A percentile compares a stretch with the other conserved stretches of the same genome.
These are phyloP conservation scores for Cryptococcus wingfieldii DNA, from an alignment of 1,284 basidiomycete species.

Conservation along the genomic window DNA sequence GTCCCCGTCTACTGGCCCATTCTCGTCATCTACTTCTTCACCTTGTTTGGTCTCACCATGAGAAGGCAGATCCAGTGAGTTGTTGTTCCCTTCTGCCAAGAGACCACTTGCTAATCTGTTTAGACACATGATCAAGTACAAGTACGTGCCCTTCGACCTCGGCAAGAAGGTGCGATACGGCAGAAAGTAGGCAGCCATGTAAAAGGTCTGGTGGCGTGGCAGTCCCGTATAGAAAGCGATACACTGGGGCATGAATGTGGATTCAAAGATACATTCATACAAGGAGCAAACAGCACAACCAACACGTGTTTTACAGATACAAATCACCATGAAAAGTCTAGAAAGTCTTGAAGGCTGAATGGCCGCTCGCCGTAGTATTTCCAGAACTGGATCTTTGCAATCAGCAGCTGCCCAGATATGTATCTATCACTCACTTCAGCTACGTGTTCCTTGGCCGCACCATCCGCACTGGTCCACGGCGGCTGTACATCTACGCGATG, in stretches of 20 bases:
- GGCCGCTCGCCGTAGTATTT: slow-evolving; percentile 10
- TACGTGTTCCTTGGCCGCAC: slow-evolving; percentile 20
- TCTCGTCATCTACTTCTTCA: slow-evolving; percentile 85
- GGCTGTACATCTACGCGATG: slow-evolving; percentile 31
- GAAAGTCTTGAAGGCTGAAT: slow-evolving; percentile 19
- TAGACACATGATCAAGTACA: slow-evolving; percentile 99
- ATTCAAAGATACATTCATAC: background rate
- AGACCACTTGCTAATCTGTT: background rate
- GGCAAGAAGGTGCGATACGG: slow-evolving; percentile 46
- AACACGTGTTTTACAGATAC: background rate
- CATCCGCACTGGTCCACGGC: slow-evolving; percentile 27
- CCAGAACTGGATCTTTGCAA: slow-evolving; percentile 11
- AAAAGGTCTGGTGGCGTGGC: background rate
- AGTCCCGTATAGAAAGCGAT: too few relatives aligned
- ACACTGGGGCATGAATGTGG: too few relatives aligned
- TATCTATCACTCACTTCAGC: slow-evolving; percentile 17
- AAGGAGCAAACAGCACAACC: background rate
- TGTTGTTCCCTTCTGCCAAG: background rate
- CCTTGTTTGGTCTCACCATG: slow-evolving; percentile 85
- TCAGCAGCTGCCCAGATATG: background rate
- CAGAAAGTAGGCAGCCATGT: slow-evolving; percentile 29
- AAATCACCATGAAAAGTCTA: too few relatives aligned
- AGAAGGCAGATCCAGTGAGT: slow-evolving; percentile 81
- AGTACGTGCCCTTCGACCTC: slow-evolving; percentile 57
- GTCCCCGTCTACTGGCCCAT: slow-evolving; percentile 99